These are phyloP conservation scores for Agaricus bisporus DNA, from an alignment of 768 basidiomycete genomes.

Conservation along the genomic window DNA sequence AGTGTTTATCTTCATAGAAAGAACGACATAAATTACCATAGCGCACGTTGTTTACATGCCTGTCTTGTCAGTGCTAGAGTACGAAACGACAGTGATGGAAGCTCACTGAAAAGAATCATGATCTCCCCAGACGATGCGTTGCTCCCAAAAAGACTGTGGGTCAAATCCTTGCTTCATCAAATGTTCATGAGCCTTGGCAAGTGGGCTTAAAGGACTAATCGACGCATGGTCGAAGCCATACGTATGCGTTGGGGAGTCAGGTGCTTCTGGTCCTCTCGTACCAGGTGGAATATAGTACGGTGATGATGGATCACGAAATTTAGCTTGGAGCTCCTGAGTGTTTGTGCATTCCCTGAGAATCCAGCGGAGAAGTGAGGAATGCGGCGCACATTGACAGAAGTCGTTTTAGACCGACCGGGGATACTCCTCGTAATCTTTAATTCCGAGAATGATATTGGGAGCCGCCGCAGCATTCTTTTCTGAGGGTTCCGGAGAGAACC, in stretches of 20 bases:
- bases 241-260: constrained; percentile 34
- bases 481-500: too few relatives aligned
- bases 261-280: constrained; percentile 50
- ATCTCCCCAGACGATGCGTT: constrained; percentile 74
- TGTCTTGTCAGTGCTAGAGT: constrained; percentile 17
- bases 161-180: constrained; percentile 48
- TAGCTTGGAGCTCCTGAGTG: constrained; percentile 53
- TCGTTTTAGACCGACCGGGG: constrained; percentile 3
- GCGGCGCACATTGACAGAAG: constrained; percentile 3
- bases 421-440: not conserved
- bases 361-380: not conserved
- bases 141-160: constrained; percentile 68
- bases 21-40: constrained; percentile 42
- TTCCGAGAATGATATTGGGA: not conserved
- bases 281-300: constrained; percentile 64
- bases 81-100: not conserved
- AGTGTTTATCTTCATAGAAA: not conserved
- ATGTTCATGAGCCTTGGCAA: constrained; percentile 35
- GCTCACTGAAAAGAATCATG: constrained; percentile 74
- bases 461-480: not conserved
- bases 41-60: constrained; percentile 75
- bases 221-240: constrained; percentile 6
- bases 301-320: constrained; percentile 57
- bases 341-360: not conserved
- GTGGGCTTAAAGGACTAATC: constrained; percentile 7